Percentiles rank a stretch among this genome's conserved stretches.
Evolutionary conservation across 441 rosid species (phyloP).

Genomic region (Populus hybrid): DNA sequence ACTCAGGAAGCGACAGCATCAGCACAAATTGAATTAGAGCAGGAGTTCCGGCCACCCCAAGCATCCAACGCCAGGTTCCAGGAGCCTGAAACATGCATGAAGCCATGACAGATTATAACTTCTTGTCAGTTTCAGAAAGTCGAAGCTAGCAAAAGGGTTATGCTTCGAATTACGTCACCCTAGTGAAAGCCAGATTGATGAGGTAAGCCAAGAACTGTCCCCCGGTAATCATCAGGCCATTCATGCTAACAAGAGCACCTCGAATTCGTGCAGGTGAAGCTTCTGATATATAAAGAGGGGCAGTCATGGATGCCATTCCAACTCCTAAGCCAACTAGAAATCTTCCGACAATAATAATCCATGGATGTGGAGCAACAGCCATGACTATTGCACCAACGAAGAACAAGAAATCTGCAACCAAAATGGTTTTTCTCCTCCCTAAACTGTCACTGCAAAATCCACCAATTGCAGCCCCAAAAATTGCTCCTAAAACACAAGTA

Average conservation of each 20-base stretch:
- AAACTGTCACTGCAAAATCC: conserved; percentile 64
- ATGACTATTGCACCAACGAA: conserved; percentile 58
- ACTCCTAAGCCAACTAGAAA: conserved; percentile 73
- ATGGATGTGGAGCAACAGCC: conserved; percentile 65
- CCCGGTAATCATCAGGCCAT: conserved; percentile 63
- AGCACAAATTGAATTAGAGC: conserved; percentile 52
- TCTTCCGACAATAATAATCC: conserved; percentile 58
- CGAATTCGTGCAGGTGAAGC: conserved; percentile 73
- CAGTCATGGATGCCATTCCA: conserved; percentile 85
- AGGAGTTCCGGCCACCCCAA: conserved; percentile 66
- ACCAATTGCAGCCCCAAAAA: conserved; percentile 71
- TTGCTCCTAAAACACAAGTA: conserved; percentile 72
- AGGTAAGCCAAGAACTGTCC: conserved; percentile 73
- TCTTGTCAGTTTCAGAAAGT: not conserved
- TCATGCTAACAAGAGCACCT: conserved; percentile 73
- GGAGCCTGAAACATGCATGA: conserved; percentile 26
- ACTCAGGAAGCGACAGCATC: conserved; percentile 66
- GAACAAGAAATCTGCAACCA: conserved; percentile 56
- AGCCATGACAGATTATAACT: no score
- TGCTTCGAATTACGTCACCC: conserved; percentile 25
- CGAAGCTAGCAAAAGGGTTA: not conserved
- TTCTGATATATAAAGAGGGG: conserved; percentile 78
- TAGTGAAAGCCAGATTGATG: conserved; percentile 63
- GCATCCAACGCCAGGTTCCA: conserved; percentile 88
- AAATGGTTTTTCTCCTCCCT: conserved; percentile 54